Evolutionary conservation across 148 eudicot species (phyloP).

Genomic region (Bassia scoparia): DNA sequence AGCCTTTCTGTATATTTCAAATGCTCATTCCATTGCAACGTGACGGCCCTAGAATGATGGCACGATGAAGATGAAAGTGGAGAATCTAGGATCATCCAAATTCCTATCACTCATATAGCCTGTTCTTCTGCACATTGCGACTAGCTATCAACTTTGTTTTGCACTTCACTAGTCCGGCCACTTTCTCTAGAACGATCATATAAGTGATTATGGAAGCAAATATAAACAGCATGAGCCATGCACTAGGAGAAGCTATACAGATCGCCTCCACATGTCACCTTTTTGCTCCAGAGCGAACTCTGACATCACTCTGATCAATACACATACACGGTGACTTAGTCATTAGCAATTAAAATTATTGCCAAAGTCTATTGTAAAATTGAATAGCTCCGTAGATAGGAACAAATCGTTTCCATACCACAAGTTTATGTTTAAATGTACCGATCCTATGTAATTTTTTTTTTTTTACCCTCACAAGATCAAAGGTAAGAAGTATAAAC

Average conservation of each 20-base stretch:
- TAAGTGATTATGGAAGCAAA: slow-evolving; percentile 53
- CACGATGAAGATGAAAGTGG: slow-evolving; percentile 49
- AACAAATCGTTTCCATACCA: no score
- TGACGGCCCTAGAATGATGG: slow-evolving; percentile 38
- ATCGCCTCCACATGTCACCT: slow-evolving; percentile 39
- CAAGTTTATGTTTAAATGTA: no score
- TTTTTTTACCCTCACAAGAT: no score
- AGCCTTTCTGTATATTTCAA: slow-evolving; percentile 18
- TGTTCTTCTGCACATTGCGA: slow-evolving; percentile 62
- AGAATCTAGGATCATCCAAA: slow-evolving; percentile 63
- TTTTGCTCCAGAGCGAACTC: slow-evolving; percentile 54
- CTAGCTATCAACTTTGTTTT: slow-evolving; percentile 43
- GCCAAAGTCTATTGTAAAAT: no score
- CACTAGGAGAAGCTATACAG: slow-evolving; percentile 75
- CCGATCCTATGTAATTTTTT: no score
- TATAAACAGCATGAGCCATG: slow-evolving; percentile 58
- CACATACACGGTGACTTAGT: no score
- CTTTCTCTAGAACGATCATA: slow-evolving; percentile 65
- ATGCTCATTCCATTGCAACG: slow-evolving; percentile 24
- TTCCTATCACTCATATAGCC: slow-evolving; percentile 93
- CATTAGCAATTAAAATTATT: no score
- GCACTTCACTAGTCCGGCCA: slow-evolving; percentile 56
- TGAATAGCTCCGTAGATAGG: no score
- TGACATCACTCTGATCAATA: no score
- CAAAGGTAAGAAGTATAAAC: no score